These are phyloP conservation scores for Mallotus nudiflorus DNA, from an alignment of 345 rosid genomes.

Conservation along the genomic window DNA sequence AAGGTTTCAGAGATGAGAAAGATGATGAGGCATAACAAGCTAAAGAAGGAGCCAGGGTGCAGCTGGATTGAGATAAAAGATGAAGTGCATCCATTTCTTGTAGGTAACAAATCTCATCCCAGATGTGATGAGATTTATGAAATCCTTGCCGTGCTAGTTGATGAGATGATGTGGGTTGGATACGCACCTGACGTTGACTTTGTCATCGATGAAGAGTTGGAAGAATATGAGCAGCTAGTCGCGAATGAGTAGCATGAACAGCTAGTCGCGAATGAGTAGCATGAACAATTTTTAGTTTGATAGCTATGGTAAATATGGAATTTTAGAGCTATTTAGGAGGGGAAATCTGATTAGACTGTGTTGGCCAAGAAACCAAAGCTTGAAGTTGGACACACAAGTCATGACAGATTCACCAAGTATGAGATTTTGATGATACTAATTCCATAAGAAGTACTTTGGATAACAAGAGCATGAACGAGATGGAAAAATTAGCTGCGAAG, in stretches of 20 bases:
- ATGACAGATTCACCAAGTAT: no score
- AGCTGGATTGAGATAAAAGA: conserved; percentile 91
- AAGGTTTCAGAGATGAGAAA: conserved; percentile 67
- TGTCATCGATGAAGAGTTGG: conserved; percentile 13
- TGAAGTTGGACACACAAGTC: no score
- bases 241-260: conserved; percentile 3
- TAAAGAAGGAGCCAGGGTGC: conserved; percentile 93
- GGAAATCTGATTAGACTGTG: no score
- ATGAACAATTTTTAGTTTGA: no score
- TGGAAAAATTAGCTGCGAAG: no score
- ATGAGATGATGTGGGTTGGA: conserved; percentile 56
- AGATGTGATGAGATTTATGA: conserved; percentile 58
- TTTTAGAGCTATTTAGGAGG: no score
- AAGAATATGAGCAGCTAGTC: background rate
- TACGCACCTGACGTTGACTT: conserved; percentile 26
- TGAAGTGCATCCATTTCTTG: conserved; percentile 70
- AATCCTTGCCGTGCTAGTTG: conserved; percentile 46
- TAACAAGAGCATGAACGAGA: no score
- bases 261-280: background rate
- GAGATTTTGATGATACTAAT: no score
- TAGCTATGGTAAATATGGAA: no score
- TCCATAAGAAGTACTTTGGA: no score
- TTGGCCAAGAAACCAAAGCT: no score
- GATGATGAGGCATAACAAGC: conserved; percentile 58
- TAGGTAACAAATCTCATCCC: conserved; percentile 69